Evolutionary conservation across 1,139 yeast species (phyloP).

Genomic region (Hyphopichia wangnamkhiaoensis): DNA sequence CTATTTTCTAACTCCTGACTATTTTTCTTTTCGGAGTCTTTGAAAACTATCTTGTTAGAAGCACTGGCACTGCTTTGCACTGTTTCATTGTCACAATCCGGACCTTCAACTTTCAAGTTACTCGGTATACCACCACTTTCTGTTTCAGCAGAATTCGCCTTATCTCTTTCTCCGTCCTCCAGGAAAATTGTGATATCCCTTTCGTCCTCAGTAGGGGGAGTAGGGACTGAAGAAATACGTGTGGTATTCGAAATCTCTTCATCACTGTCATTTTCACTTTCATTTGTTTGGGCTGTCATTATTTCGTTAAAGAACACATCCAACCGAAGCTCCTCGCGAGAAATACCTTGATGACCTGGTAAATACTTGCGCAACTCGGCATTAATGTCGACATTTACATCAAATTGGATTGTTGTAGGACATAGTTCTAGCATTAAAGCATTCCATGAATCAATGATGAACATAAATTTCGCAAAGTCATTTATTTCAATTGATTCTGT

Average conservation of each 20-base stretch:
- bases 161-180: no score
- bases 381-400: constrained; percentile 31
- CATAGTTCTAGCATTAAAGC: constrained; percentile 36
- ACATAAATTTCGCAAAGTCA: constrained; percentile 37
- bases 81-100: no score
- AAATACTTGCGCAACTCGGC: constrained; percentile 28
- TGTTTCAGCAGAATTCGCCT: no score
- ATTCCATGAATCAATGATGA: constrained; percentile 46
- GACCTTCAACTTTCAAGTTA: no score
- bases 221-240: constrained; percentile 1
- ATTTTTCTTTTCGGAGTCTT: no score
- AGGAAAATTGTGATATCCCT: background rate
- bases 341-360: constrained; percentile 7
- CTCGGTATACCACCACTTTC: no score
- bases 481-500: constrained; percentile 34
- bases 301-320: constrained; percentile 28
- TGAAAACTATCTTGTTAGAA: no score
- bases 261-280: no score
- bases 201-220: constrained; percentile 5
- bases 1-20: no score
- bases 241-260: no score
- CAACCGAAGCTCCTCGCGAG: constrained; percentile 22
- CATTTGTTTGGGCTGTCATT: background rate
- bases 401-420: constrained; percentile 23
- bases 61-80: no score